These are phyloP conservation scores for Meyerozyma guilliermondii DNA, from an alignment of 1,139 yeast species.

Conservation along the genomic window DNA sequence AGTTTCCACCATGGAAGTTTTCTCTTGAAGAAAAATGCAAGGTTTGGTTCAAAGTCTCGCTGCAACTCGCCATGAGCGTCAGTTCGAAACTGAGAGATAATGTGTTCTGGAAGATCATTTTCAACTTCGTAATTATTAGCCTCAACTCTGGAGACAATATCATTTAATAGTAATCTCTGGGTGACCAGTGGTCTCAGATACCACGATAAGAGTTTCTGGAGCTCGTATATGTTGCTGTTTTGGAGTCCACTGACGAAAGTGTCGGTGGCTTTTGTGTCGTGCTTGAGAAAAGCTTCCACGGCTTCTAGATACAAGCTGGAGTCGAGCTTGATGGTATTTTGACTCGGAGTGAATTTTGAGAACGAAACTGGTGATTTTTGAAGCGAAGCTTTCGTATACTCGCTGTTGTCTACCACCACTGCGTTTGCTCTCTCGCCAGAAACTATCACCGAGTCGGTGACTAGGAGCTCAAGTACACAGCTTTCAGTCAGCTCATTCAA, in stretches of 20 bases:
- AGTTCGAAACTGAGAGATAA: conserved; percentile 26
- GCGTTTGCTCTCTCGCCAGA: conserved; percentile 13
- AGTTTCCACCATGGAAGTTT: conserved; percentile 42
- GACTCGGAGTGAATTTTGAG: conserved; percentile 8
- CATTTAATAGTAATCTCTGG: conserved; percentile 20
- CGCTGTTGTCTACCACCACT: conserved; percentile 37
- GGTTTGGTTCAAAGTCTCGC: conserved; percentile 26
- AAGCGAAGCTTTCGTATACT: conserved; percentile 32
- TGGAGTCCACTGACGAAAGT: conserved; percentile 25
- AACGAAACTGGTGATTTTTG: conserved; percentile 27
- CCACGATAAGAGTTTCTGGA: conserved; percentile 29
- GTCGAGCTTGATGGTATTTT: conserved; percentile 29
- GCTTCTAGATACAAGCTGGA: conserved; percentile 27
- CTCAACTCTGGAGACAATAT: conserved; percentile 13
- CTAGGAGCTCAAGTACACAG: conserved; percentile 28
- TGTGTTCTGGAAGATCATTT: conserved; percentile 5
- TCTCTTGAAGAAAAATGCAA: conserved; percentile 24
- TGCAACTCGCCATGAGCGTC: conserved; percentile 37
- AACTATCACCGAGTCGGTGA: conserved; percentile 23
- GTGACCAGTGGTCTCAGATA: conserved; percentile 19
- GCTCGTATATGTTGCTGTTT: conserved; percentile 33
- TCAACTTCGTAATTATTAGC: neutral
- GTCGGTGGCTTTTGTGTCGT: conserved; percentile 30
- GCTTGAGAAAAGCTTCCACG: conserved; percentile 22
- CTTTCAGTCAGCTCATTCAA: conserved; percentile 16